Conservation (phyloP, 495 filamentous ascomycete species). For the Baudoinia panamericana region DNA sequence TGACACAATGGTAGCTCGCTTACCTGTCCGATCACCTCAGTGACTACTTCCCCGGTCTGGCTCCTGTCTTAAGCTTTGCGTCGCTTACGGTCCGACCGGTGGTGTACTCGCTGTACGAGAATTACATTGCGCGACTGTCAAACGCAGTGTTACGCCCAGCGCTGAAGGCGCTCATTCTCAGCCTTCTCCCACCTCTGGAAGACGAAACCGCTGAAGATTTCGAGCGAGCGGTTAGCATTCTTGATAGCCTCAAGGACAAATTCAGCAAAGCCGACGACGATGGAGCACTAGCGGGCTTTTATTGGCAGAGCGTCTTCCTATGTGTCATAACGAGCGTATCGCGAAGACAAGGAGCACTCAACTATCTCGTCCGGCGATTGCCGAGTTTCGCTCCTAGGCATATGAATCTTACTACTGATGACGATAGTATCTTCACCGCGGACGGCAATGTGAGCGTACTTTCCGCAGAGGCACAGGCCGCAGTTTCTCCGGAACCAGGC, state of each 20-base stretch:
- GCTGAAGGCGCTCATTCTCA: conserved; percentile 73
- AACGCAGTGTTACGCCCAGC: conserved; percentile 62
- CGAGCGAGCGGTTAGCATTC: conserved; percentile 64
- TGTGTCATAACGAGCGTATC: conserved; percentile 78
- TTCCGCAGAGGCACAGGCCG: conserved; percentile 44
- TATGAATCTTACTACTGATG: background rate
- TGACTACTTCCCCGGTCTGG: conserved; percentile 79
- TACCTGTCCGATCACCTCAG: conserved; percentile 61
- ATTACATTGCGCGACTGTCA: conserved; percentile 59
- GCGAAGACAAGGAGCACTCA: conserved; percentile 71
- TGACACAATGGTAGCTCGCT: conserved; percentile 3
- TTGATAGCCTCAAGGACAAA: conserved; percentile 48
- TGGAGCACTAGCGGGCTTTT: conserved; percentile 60
- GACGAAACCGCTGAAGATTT: conserved; percentile 97
- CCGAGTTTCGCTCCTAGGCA: conserved; percentile 42
- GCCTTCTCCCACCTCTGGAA: conserved; percentile 79
- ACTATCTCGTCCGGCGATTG: conserved; percentile 67
- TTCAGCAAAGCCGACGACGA: conserved; percentile 4
- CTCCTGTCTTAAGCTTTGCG: conserved; percentile 79
- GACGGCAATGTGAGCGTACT: conserved; percentile 6
- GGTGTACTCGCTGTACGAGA: conserved; percentile 73
- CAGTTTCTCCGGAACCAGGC: conserved; percentile 85
- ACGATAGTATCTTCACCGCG: background rate
- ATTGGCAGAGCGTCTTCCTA: conserved; percentile 97
- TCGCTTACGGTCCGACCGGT: conserved; percentile 75